These are phyloP conservation scores for Ganoderma boninense DNA, from an alignment of 1,284 basidiomycete species.

Conservation along the genomic window DNA sequence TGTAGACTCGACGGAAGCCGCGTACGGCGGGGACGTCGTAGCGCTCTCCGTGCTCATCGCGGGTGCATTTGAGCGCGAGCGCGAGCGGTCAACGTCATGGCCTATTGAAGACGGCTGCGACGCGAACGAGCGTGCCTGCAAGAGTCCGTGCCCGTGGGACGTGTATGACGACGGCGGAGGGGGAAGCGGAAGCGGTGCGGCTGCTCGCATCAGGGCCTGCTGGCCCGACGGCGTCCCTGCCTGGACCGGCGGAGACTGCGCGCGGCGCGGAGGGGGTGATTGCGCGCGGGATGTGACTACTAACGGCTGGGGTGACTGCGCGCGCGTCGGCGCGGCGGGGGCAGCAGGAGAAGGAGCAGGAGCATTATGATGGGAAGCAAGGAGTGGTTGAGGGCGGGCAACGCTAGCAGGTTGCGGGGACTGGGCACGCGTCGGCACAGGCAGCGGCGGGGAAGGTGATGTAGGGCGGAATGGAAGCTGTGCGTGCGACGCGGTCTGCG, in stretches of 20 bases:
- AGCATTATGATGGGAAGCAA: slow-evolving; percentile 17
- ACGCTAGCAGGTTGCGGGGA: slow-evolving; percentile 22
- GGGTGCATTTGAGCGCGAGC: slow-evolving; percentile 10
- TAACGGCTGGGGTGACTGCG: slow-evolving; percentile 18
- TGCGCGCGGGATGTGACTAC: slow-evolving; percentile 22
- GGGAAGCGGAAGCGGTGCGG: slow-evolving; percentile 21
- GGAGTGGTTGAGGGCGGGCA: slow-evolving; percentile 22
- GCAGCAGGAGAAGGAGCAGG: not conserved
- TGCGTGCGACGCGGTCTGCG: slow-evolving; percentile 19
- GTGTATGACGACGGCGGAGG: slow-evolving; percentile 22
- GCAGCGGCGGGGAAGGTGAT: slow-evolving; percentile 22
- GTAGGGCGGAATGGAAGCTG: slow-evolving; percentile 31
- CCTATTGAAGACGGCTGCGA: slow-evolving; percentile 20
- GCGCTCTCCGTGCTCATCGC: slow-evolving; percentile 6
- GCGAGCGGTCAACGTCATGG: slow-evolving; percentile 19
- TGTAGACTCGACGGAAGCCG: slow-evolving; percentile 28
- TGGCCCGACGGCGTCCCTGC: not conserved
- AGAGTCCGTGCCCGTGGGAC: slow-evolving; percentile 19
- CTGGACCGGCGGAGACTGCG: slow-evolving; percentile 25
- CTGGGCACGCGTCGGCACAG: slow-evolving; percentile 15
- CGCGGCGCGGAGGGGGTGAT: slow-evolving; percentile 12
- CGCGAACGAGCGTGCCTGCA: slow-evolving; percentile 22
- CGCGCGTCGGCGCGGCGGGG: slow-evolving; percentile 2
- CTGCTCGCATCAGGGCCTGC: slow-evolving; percentile 16
- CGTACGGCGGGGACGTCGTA: slow-evolving; percentile 16